These are phyloP conservation scores for Xanthoceras sorbifolium DNA, from an alignment of 345 rosid species.

Conservation along the genomic window DNA sequence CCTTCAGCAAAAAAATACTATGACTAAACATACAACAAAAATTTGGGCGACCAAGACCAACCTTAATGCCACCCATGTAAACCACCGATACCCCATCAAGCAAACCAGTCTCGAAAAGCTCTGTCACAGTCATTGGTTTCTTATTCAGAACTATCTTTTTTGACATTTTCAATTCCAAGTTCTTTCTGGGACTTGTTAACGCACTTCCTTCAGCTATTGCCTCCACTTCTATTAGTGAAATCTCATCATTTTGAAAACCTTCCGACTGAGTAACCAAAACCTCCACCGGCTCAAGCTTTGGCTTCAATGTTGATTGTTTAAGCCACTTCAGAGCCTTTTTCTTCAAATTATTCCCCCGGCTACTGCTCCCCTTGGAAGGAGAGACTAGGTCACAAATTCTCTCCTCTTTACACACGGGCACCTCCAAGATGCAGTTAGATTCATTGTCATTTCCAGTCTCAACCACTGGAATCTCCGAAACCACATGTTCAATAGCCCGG, in stretches of 20 bases:
- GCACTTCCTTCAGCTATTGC: conserved; percentile 57
- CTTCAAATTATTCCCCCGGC: conserved; percentile 14
- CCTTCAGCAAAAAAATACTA: conserved; percentile 1
- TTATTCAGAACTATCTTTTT: conserved; percentile 47
- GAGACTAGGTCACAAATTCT: conserved; percentile 21
- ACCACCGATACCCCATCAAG: conserved; percentile 85
- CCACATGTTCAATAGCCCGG: conserved; percentile 12
- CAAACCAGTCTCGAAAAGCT: conserved; percentile 90
- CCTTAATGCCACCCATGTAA: conserved; percentile 89
- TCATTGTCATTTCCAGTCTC: conserved; percentile 37
- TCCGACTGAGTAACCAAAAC: conserved; percentile 41
- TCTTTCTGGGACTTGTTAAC: conserved; percentile 43
- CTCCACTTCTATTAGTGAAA: conserved; percentile 44
- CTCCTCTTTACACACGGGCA: conserved; percentile 24
- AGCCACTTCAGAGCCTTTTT: conserved; percentile 35
- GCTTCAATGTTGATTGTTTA: conserved; percentile 32
- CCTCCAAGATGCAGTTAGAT: conserved; percentile 9
- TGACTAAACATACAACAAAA: not conserved
- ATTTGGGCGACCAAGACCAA: conserved; percentile 24
- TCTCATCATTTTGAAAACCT: conserved; percentile 32
- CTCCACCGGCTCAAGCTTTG: conserved; percentile 45
- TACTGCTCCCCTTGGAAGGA: conserved; percentile 20
- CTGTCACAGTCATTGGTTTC: conserved; percentile 83
- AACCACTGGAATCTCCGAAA: conserved; percentile 24
- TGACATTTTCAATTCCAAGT: conserved; percentile 57